Base-by-base conservation (phyloP, 257 asterid species). In the Gardenia jasminoides region DNA sequence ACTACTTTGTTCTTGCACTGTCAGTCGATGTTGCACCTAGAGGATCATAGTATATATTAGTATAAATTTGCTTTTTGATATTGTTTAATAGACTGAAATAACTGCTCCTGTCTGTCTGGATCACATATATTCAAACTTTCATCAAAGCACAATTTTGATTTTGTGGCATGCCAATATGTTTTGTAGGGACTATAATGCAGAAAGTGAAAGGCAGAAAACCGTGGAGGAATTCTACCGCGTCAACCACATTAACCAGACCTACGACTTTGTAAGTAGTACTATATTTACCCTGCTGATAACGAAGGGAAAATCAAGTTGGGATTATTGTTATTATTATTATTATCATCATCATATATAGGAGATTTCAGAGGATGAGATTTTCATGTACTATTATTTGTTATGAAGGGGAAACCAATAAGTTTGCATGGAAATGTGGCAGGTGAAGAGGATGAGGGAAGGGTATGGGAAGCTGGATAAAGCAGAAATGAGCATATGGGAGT, bases 401-500 rank as follows among this genome's bases (percentile, higher is more conserved):
- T 36, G 41, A 17, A 52, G 20, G 3, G 20, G 7, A 56, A 10
- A 0, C 0, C 7, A n/a, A 6, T 36, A n/a, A 6, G 9, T 43
- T 1, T 48, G 79, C 79, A 48, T 73, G 83, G 33, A 24, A 68
- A 50, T 50, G 58, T 0, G 20, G 0, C 43, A 93, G 99, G 98
- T 95, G 77, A 92, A 82, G 76, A 86, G 48, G 80, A 95, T 91
- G 98, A 93, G 98, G 79, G 89, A 81, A 65, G 87, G 86, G 59
- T 95, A 89, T 80, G 84, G 82, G 48, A 93, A 90, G 74, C 20
- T 93, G 84, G 88, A 95, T 75, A 88, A 80, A 70, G 87, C 83
- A 20, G 96, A 89, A 75, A 93, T 93, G 99, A 91, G 98, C 87
- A 90, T 95, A 44, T 95, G 99, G 99, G 96, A 93, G 80, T 93